A percentile compares a stretch with the other conserved stretches of the same genome.
Conservation (phyloP, 2,329 filamentous ascomycete species). For the Neoarthrinium moseri region DNA sequence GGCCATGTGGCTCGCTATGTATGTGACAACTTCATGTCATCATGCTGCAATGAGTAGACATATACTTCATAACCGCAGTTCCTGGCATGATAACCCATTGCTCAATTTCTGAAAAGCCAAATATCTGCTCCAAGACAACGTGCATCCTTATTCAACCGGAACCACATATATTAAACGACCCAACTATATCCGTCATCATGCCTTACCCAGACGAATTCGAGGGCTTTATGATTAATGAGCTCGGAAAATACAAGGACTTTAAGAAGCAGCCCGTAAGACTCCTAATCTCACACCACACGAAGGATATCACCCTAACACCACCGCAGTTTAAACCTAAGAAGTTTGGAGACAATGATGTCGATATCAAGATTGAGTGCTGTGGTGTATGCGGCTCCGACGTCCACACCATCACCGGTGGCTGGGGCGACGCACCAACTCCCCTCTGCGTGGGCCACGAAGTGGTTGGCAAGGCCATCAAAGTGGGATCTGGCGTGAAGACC, state of each 20-base stretch:
- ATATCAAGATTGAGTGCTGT: constrained; percentile 67
- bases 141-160: too few species aligned
- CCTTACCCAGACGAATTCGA: constrained; percentile 28
- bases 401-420: constrained; percentile 34
- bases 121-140: too few species aligned
- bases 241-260: constrained; percentile 27
- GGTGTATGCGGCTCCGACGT: constrained; percentile 58
- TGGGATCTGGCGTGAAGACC: constrained; percentile 36
- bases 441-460: constrained; percentile 61
- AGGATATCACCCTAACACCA: neutral
- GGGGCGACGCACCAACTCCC: constrained; percentile 32
- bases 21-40: too few species aligned
- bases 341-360: constrained; percentile 56
- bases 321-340: constrained; percentile 27
- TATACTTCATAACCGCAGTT: too few species aligned
- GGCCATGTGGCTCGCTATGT: too few species aligned
- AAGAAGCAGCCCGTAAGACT: constrained; percentile 25
- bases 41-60: too few species aligned
- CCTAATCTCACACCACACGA: too few species aligned
- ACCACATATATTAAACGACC: too few species aligned
- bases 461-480: constrained; percentile 48
- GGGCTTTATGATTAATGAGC: constrained; percentile 29
- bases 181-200: constrained; percentile 21
- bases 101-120: too few species aligned
- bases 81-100: too few species aligned